Conservation (phyloP, 495 filamentous ascomycete species). For the Penicillium desertorum region DNA sequence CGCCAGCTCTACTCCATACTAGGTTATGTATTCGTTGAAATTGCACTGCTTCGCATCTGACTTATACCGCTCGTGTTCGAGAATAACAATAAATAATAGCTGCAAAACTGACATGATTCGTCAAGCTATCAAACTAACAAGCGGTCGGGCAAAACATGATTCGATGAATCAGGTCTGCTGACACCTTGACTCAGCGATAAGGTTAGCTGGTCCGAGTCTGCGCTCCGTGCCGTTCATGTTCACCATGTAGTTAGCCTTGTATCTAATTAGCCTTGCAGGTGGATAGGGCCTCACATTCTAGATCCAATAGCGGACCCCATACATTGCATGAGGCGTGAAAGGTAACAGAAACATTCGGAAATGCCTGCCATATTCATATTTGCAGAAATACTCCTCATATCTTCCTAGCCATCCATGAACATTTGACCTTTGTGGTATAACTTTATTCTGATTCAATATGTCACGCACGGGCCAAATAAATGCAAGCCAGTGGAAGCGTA, state of each 20-base stretch:
- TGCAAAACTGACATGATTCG: background rate
- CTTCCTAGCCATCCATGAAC: background rate
- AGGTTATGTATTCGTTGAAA: background rate
- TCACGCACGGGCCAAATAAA: constrained; percentile 23
- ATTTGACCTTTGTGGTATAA: background rate
- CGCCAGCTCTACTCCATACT: background rate
- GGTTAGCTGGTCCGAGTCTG: constrained; percentile 14
- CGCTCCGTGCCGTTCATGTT: constrained; percentile 16
- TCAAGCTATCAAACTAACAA: background rate
- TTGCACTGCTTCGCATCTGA: background rate
- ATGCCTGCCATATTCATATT: background rate
- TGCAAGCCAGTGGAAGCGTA: constrained; percentile 37
- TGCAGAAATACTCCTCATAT: too few species aligned
- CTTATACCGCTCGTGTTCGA: background rate
- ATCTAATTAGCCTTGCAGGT: constrained; percentile 18
- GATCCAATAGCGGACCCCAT: constrained; percentile 10
- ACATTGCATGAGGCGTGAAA: constrained; percentile 1
- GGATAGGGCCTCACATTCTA: constrained; percentile 1
- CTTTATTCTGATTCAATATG: constrained; percentile 8
- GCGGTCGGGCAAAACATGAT: background rate
- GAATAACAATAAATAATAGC: background rate
- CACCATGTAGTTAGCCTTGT: constrained; percentile 18
- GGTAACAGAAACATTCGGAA: background rate
- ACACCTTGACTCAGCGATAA: constrained; percentile 25
- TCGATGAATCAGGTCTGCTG: constrained; percentile 6